phyloP scores from a whole-genome alignment of 2,329 filamentous ascomycete species.

The Aphanocladium album region DNA sequence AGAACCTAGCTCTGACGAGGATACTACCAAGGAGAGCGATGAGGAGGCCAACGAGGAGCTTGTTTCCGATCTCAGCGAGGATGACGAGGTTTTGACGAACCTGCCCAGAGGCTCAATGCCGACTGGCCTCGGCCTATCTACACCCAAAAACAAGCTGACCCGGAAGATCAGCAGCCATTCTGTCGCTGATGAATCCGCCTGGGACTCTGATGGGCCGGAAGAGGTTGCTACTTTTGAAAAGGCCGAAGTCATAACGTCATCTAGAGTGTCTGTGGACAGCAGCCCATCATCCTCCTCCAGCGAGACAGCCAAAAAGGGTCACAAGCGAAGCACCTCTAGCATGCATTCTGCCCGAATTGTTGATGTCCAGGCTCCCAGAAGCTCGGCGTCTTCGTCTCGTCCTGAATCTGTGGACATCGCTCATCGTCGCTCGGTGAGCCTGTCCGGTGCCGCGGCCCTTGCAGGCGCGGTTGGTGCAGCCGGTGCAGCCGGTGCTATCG shows the following conservation, averaged over 20 bases:
- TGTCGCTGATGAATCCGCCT: not conserved
- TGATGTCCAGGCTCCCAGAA: slow-evolving; percentile 49
- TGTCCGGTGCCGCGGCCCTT: slow-evolving; percentile 36
- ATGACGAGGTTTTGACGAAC: not conserved
- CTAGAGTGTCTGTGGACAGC: slow-evolving; percentile 50
- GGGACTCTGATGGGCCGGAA: slow-evolving; percentile 36
- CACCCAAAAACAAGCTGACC: not conserved
- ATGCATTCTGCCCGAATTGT: slow-evolving; percentile 54
- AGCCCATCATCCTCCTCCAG: slow-evolving; percentile 45
- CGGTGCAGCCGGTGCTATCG: slow-evolving; percentile 11
- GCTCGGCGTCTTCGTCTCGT: slow-evolving; percentile 42
- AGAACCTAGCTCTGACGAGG: not conserved
- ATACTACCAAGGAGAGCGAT: not conserved
- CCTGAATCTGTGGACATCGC: slow-evolving; percentile 43
- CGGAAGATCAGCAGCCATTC: not conserved
- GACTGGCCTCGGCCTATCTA: slow-evolving; percentile 6
- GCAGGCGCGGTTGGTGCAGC: slow-evolving; percentile 17
- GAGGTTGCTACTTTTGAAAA: slow-evolving; percentile 46
- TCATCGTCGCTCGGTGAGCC: slow-evolving; percentile 35
- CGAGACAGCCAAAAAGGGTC: slow-evolving; percentile 38
- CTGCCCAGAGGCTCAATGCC: not conserved
- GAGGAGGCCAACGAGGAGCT: not conserved
- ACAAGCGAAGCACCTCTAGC: slow-evolving; percentile 39
- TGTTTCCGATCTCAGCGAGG: slow-evolving; percentile 2
- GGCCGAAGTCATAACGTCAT: slow-evolving; percentile 52